Evolutionary conservation across 108 stramenopile genomes (phyloP).

Genomic region (Stephanodiscus triporus): DNA sequence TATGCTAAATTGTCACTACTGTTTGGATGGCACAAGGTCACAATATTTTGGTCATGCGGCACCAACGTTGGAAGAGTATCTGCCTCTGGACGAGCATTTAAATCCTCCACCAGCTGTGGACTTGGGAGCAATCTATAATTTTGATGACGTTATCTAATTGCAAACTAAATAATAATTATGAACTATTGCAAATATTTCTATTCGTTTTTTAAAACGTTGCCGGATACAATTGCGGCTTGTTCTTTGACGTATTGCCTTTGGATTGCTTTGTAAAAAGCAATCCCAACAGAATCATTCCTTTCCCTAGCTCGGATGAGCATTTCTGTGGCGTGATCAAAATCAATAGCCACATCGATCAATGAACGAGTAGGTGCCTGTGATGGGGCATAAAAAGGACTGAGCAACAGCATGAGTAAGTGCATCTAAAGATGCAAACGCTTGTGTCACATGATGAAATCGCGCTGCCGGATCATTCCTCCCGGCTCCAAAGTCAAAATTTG

Average conservation of each 20-base stretch:
- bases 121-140: slow-evolving; percentile 19
- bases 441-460: neutral
- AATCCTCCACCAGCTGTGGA: slow-evolving; percentile 12
- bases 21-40: slow-evolving; percentile 14
- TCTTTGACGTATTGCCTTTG: too few relatives aligned
- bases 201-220: neutral
- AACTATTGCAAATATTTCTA: neutral
- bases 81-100: slow-evolving; percentile 17
- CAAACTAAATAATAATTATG: neutral
- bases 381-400: neutral
- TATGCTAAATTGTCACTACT: slow-evolving; percentile 30
- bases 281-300: too few relatives aligned
- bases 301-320: neutral
- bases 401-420: slow-evolving; percentile 1
- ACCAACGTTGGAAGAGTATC: slow-evolving; percentile 28
- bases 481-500: neutral
- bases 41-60: slow-evolving; percentile 20
- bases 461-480: neutral
- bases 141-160: neutral
- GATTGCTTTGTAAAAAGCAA: too few relatives aligned
- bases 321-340: neutral
- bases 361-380: neutral
- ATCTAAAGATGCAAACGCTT: neutral
- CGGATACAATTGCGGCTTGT: too few relatives aligned
- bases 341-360: neutral